phyloP scores from a whole-genome alignment of 129 eudicot species.

The Tanacetum coccineum region DNA sequence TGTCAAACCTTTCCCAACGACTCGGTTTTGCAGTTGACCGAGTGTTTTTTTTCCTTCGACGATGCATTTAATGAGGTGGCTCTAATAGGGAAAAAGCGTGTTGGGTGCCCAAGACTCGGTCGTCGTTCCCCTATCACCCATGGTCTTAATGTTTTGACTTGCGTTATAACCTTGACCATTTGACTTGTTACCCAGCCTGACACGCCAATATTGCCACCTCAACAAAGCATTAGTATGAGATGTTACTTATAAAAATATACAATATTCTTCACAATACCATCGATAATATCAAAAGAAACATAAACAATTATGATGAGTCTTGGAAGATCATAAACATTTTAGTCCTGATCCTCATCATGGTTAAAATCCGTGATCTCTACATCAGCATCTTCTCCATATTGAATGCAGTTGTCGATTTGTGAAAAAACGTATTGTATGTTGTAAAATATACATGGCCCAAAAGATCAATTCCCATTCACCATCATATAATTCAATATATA shows the following conservation, averaged over 20 bases:
- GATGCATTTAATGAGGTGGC: too few relatives aligned
- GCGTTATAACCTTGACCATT: neutral
- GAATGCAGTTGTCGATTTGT: conserved; percentile 81
- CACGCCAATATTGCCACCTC: neutral
- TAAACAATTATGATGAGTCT: conserved; percentile 4
- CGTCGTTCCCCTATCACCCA: too few relatives aligned
- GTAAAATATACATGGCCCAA: conserved; percentile 14
- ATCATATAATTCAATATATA: neutral
- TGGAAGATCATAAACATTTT: conserved; percentile 4
- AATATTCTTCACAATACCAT: neutral
- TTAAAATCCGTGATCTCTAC: conserved; percentile 92
- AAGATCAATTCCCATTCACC: conserved; percentile 8
- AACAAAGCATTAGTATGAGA: too few relatives aligned
- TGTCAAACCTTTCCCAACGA: too few relatives aligned
- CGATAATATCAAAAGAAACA: conserved; percentile 1
- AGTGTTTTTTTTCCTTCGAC: too few relatives aligned
- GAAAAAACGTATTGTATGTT: conserved; percentile 77
- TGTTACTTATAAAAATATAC: neutral
- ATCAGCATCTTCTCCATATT: conserved; percentile 96
- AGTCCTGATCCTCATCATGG: conserved; percentile 55
- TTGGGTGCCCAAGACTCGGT: too few relatives aligned
- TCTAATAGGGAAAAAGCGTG: too few relatives aligned
- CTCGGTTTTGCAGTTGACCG: too few relatives aligned
- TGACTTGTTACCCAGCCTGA: neutral
- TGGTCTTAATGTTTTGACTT: neutral